phyloP scores from a whole-genome alignment of 768 basidiomycete genomes.

The Auriscalpium microsporum region DNA sequence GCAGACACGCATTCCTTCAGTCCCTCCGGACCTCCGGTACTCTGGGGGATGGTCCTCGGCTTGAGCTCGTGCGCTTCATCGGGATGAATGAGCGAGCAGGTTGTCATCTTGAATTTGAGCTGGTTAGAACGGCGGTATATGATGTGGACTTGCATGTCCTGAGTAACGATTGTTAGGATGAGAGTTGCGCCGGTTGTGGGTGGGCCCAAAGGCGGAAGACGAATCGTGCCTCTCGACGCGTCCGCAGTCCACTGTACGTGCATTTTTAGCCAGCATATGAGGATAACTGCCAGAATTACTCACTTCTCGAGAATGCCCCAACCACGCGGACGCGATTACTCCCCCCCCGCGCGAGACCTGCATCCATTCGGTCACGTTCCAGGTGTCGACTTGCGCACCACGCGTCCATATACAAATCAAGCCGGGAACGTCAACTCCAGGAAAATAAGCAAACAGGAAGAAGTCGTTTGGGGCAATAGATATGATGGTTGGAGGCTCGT shows the following conservation, averaged over 20 bases:
- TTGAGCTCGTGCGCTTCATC: slow-evolving; percentile 6
- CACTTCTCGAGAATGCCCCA: slow-evolving; percentile 53
- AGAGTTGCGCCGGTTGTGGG: slow-evolving; percentile 5
- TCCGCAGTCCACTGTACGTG: slow-evolving; percentile 9
- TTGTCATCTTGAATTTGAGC: slow-evolving; percentile 1
- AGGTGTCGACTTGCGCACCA: slow-evolving; percentile 50
- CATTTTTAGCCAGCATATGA: not conserved
- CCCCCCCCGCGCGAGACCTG: slow-evolving; percentile 41
- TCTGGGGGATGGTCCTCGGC: not conserved
- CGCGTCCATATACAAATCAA: slow-evolving; percentile 60
- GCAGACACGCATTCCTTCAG: slow-evolving; percentile 7
- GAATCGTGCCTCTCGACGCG: slow-evolving; percentile 1
- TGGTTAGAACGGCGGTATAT: not conserved
- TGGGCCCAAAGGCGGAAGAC: slow-evolving; percentile 14
- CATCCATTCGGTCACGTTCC: slow-evolving; percentile 55
- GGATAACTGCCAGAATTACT: slow-evolving; percentile 3
- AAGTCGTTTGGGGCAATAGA: slow-evolving; percentile 49
- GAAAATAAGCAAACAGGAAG: slow-evolving; percentile 72
- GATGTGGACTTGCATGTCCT: slow-evolving; percentile 9
- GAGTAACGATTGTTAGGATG: slow-evolving; percentile 9
- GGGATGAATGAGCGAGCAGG: slow-evolving; percentile 11
- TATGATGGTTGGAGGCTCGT: slow-evolving; percentile 55
- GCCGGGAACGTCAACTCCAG: slow-evolving; percentile 47
- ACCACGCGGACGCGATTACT: slow-evolving; percentile 56
- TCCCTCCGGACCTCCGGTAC: slow-evolving; percentile 1